Percentiles rank a stretch among this genome's conserved stretches.
Evolutionary conservation across 805 yeast species (phyloP).

Genomic region (Helenozyma rhizophorensis): DNA sequence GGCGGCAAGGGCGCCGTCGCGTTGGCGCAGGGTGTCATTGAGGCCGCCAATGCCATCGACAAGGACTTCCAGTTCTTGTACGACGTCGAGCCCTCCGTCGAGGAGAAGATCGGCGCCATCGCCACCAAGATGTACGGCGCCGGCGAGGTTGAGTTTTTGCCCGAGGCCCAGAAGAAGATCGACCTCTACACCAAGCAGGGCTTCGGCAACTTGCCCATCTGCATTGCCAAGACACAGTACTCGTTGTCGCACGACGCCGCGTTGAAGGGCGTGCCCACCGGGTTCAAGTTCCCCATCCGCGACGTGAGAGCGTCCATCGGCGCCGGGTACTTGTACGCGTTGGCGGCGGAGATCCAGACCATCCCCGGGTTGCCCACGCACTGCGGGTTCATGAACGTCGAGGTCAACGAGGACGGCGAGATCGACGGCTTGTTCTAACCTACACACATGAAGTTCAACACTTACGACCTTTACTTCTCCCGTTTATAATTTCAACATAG

Average conservation of each 20-base stretch:
- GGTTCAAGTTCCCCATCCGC: constrained; percentile 74
- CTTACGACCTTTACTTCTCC: constrained; percentile 12
- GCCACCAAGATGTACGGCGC: constrained; percentile 81
- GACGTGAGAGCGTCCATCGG: constrained; percentile 76
- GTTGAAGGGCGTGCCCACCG: constrained; percentile 79
- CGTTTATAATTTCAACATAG: background rate
- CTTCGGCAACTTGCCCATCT: constrained; percentile 71
- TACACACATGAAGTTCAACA: constrained; percentile 17
- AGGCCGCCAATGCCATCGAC: constrained; percentile 48
- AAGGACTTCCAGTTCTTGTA: constrained; percentile 52
- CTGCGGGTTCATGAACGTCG: constrained; percentile 84
- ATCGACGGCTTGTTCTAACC: constrained; percentile 70
- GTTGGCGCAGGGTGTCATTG: constrained; percentile 66
- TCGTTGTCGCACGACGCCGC: constrained; percentile 80
- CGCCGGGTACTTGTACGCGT: constrained; percentile 80
- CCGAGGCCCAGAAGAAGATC: constrained; percentile 66
- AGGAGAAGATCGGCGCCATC: constrained; percentile 61
- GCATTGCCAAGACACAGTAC: constrained; percentile 84
- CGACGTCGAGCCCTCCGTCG: constrained; percentile 50
- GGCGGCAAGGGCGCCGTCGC: constrained; percentile 81
- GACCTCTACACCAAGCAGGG: constrained; percentile 69
- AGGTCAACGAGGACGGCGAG: constrained; percentile 74
- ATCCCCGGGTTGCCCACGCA: constrained; percentile 85
- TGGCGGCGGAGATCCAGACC: constrained; percentile 83
- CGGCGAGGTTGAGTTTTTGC: constrained; percentile 61